Evolutionary conservation across 306 rosid genomes (phyloP).

Genomic region (Trifolium subterraneum): DNA sequence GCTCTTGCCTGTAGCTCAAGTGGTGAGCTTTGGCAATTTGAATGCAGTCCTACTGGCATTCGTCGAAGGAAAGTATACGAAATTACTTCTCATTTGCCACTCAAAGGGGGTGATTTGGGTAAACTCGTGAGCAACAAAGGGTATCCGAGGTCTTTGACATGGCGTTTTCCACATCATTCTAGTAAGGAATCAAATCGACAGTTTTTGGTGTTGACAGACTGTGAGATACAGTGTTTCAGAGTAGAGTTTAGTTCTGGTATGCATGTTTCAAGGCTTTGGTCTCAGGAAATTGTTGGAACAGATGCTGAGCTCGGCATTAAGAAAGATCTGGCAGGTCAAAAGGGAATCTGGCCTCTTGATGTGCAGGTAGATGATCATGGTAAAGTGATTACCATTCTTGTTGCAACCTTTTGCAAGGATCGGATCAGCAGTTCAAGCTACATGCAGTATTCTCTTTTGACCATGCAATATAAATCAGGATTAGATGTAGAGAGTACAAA

Average conservation of each 20-base stretch:
- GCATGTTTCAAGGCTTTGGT: conserved; percentile 77
- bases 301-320: conserved; percentile 85
- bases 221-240: conserved; percentile 74
- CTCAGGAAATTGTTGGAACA: conserved; percentile 82
- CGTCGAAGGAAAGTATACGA: conserved; percentile 56
- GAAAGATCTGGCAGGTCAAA: conserved; percentile 96
- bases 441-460: conserved; percentile 88
- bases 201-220: conserved; percentile 81
- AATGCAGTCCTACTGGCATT: conserved; percentile 71
- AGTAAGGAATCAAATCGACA: conserved; percentile 50
- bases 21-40: conserved; percentile 85
- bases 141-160: conserved; percentile 92
- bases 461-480: conserved; percentile 87
- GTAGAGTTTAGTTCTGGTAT: conserved; percentile 60
- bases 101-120: conserved; percentile 59
- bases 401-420: conserved; percentile 87
- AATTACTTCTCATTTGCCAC: conserved; percentile 41
- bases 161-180: conserved; percentile 65
- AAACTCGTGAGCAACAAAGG: conserved; percentile 59
- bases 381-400: conserved; percentile 78
- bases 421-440: conserved; percentile 91
- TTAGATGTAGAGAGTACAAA: conserved; percentile 44
- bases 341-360: conserved; percentile 92
- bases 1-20: conserved; percentile 82
- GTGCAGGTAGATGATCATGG: conserved; percentile 78